These are phyloP conservation scores for Aspergillus clavatus DNA, from an alignment of 2,329 filamentous ascomycete species.

Conservation along the genomic window DNA sequence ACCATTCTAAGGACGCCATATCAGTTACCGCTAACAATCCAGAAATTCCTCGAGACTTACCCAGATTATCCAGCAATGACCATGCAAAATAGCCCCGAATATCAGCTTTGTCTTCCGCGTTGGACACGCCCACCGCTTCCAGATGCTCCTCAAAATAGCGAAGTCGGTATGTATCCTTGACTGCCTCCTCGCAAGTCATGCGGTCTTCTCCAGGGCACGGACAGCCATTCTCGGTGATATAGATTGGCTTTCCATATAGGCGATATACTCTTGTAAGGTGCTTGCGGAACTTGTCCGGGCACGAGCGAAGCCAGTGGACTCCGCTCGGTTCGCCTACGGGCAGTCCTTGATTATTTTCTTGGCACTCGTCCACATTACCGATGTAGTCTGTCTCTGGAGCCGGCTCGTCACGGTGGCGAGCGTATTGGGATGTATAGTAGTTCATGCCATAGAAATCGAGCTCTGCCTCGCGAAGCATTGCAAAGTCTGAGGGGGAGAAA, in stretches of 20 bases:
- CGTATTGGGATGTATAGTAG: constrained; percentile 25
- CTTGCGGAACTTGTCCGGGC: constrained; percentile 20
- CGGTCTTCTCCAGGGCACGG: constrained; percentile 31
- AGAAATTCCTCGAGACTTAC: constrained; percentile 16
- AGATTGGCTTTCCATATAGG: constrained; percentile 21
- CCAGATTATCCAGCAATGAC: constrained; percentile 32
- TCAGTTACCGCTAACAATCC: neutral
- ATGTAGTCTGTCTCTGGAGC: constrained; percentile 18
- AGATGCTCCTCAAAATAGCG: constrained; percentile 39
- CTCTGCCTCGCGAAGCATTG: constrained; percentile 16
- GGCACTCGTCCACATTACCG: neutral
- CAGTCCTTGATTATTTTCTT: constrained; percentile 11
- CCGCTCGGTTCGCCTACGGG: constrained; percentile 20
- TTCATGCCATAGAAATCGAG: constrained; percentile 27
- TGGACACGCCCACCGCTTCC: constrained; percentile 32
- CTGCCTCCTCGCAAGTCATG: constrained; percentile 33
- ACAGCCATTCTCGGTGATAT: constrained; percentile 29
- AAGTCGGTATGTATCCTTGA: constrained; percentile 36
- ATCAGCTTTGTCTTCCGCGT: constrained; percentile 18
- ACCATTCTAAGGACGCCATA: constrained; percentile 20
- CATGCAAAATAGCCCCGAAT: constrained; percentile 32
- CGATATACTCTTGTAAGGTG: constrained; percentile 21
- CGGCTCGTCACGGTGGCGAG: constrained; percentile 16
- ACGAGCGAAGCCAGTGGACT: constrained; percentile 12
- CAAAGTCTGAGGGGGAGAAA: neutral